phyloP scores from a whole-genome alignment of 768 basidiomycete genomes.

The Mycena capillaripes region DNA sequence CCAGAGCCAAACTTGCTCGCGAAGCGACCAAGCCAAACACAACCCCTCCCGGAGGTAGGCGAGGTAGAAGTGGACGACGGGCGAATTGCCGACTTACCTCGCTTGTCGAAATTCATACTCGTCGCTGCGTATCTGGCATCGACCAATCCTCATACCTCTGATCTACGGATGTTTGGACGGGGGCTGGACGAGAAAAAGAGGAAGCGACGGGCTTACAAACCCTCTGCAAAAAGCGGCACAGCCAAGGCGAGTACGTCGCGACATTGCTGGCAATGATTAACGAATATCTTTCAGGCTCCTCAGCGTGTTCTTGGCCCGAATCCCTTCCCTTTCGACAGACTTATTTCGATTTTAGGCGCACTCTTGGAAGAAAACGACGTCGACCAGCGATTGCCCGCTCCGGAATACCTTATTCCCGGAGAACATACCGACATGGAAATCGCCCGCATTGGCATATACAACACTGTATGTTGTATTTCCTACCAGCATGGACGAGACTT shows the following conservation, averaged over 20 bases:
- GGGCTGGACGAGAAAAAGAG: constrained; percentile 76
- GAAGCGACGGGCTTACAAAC: constrained; percentile 60
- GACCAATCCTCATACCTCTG: constrained; percentile 86
- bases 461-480: constrained; percentile 59
- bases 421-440: constrained; percentile 85
- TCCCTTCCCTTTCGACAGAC: constrained; percentile 83
- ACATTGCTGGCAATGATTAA: background rate
- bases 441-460: constrained; percentile 69
- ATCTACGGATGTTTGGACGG: constrained; percentile 87
- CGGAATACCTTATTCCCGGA: constrained; percentile 69
- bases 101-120: constrained; percentile 82
- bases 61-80: constrained; percentile 41
- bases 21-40: constrained; percentile 42
- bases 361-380: constrained; percentile 81
- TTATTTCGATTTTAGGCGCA: constrained; percentile 84
- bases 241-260: constrained; percentile 55
- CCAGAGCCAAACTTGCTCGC: constrained; percentile 59
- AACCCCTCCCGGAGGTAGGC: constrained; percentile 37
- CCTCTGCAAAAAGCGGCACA: constrained; percentile 54
- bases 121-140: constrained; percentile 87
- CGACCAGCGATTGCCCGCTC: constrained; percentile 60
- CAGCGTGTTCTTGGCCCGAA: constrained; percentile 86
- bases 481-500: background rate
- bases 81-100: constrained; percentile 60
- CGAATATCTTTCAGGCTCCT: constrained; percentile 62